Evolutionary conservation across 768 basidiomycete species (phyloP).

Genomic region (Lentinula boryana): DNA sequence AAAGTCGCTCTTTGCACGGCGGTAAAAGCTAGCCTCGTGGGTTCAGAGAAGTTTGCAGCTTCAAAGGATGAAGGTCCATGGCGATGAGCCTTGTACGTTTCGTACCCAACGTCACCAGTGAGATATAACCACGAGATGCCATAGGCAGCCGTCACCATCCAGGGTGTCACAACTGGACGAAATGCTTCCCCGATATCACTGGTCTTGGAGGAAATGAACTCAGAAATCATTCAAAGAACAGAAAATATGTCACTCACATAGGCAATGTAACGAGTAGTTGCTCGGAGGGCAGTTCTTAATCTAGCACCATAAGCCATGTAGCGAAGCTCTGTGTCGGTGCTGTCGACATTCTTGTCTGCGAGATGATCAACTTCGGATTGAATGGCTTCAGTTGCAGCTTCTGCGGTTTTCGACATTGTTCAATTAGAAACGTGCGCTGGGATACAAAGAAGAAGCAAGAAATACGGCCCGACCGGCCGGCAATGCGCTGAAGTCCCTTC

Average conservation of each 20-base stretch:
- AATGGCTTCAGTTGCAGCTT: constrained; percentile 32
- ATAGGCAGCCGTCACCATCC: constrained; percentile 70
- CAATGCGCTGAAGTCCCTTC: neutral
- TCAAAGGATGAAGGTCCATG: constrained; percentile 63
- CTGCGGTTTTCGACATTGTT: constrained; percentile 15
- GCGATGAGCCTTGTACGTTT: constrained; percentile 72
- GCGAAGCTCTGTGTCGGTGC: constrained; percentile 61
- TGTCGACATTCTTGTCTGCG: constrained; percentile 58
- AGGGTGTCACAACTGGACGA: constrained; percentile 69
- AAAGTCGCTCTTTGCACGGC: constrained; percentile 74
- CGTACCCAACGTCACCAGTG: constrained; percentile 72
- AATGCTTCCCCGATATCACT: constrained; percentile 84
- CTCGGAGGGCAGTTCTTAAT: constrained; percentile 67
- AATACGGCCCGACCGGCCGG: neutral
- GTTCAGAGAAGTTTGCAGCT: constrained; percentile 64
- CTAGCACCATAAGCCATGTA: constrained; percentile 78
- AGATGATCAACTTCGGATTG: constrained; percentile 49
- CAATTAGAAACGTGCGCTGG: neutral
- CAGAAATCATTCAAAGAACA: constrained; percentile 2
- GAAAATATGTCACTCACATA: constrained; percentile 43
- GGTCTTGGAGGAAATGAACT: constrained; percentile 38
- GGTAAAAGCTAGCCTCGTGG: constrained; percentile 59
- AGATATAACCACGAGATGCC: constrained; percentile 82
- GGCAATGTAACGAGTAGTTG: constrained; percentile 66
- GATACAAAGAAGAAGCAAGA: neutral